Percentiles rank a stretch among this genome's conserved stretches.
These are phyloP conservation scores for Ogataea philodendri DNA, from an alignment of 805 yeast genomes.

Conservation along the genomic window DNA sequence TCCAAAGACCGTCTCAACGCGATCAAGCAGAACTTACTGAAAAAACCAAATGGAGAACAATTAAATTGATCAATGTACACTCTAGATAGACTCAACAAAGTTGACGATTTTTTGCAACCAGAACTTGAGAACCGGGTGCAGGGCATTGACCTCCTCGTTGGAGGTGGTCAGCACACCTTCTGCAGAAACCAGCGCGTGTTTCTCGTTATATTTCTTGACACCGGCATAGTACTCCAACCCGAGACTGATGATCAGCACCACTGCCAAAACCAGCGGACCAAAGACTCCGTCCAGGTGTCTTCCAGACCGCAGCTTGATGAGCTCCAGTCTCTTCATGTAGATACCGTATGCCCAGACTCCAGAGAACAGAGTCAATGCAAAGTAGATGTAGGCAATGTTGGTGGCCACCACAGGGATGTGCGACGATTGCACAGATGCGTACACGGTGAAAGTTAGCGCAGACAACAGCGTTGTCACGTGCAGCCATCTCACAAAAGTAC, in stretches of 20 bases:
- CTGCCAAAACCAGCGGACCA: slow-evolving; percentile 82
- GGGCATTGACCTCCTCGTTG: slow-evolving; percentile 20
- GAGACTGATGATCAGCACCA: slow-evolving; percentile 65
- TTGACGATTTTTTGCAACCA: slow-evolving; percentile 26
- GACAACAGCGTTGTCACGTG: slow-evolving; percentile 83
- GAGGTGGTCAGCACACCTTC: slow-evolving; percentile 4
- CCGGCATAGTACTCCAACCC: slow-evolving; percentile 72
- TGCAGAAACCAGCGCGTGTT: slow-evolving; percentile 17
- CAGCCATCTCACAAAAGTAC: slow-evolving; percentile 95
- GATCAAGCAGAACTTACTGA: slow-evolving; percentile 27
- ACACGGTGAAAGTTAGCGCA: slow-evolving; percentile 79
- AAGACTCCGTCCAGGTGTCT: slow-evolving; percentile 83
- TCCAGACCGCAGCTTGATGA: slow-evolving; percentile 79
- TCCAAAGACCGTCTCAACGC: slow-evolving; percentile 28
- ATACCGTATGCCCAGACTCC: slow-evolving; percentile 88
- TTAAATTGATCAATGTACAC: slow-evolving; percentile 4
- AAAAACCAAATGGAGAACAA: slow-evolving; percentile 6
- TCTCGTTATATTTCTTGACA: slow-evolving; percentile 37
- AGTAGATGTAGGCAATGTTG: slow-evolving; percentile 72
- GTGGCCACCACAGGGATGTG: slow-evolving; percentile 64
- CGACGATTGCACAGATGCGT: slow-evolving; percentile 69
- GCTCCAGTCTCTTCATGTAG: slow-evolving; percentile 65
- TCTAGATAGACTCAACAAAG: slow-evolving; percentile 22
- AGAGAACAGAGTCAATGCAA: slow-evolving; percentile 75
- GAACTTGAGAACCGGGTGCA: slow-evolving; percentile 30